Base-by-base conservation (phyloP, 1,284 basidiomycete genomes). In the Bondarzewia mesenterica region DNA sequence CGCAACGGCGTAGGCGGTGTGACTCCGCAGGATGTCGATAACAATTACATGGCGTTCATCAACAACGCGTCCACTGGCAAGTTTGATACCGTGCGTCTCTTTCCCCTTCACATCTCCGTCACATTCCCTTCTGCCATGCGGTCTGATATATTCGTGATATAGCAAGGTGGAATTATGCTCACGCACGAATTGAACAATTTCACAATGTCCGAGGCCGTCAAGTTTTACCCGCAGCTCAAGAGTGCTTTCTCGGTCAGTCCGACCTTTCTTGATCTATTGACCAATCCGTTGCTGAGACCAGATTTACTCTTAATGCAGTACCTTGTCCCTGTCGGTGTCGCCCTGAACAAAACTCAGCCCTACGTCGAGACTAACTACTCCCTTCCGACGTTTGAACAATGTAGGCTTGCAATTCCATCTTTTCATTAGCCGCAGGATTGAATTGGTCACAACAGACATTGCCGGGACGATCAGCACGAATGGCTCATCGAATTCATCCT, bases 161-260 rank as follows among this genome's bases (percentile, higher is more conserved):
- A 75, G 73, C 55, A 35, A 14, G 75, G 76, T 7, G 66, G 70
- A 0, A 77, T 78, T 49, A 70, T 78, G 49, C 58, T 78, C 42
- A 68, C 69, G 5, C 74, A 76, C 44, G 74, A 77, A 46, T 56
- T 74, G 40, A 71, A 74, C 55, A 72, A 73, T 50, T 74, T 65
- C 53, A 77, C 75, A 4, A 75, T 77, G 74, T 54, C 55, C 4
- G 65, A 74, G 54, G 72, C 73, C 1, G 52, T 72, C 22, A 69
- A 71, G 46, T 71, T 61, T 54, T 70, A 73, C 48, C 51, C 60
- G 2, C 58, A 60, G 45, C 59, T 80, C 40, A 69, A 68, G 53
- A 45, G 59, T 2, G 65, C 65, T 0, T 80, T 79, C 55, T 55
- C 60, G 44, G 70, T 67, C 45, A n/a, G 55, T 61, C 35, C 26